Conservation (phyloP, 805 yeast species). For the Yarrowia yakushimensis region DNA sequence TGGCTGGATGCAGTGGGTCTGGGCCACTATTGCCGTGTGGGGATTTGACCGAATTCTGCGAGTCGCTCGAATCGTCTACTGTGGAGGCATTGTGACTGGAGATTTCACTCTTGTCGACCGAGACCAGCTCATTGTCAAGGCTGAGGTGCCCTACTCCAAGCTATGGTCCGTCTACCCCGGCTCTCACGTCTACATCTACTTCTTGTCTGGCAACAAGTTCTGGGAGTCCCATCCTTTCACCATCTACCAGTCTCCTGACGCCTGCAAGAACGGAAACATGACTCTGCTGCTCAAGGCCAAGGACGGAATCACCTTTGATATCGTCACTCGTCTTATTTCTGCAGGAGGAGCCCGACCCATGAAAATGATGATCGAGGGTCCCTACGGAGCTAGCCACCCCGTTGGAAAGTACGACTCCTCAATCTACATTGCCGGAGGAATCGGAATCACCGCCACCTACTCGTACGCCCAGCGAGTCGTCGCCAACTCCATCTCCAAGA, state of each 20-base stretch:
- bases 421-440: slow-evolving; percentile 67
- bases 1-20: slow-evolving; percentile 49
- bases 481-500: slow-evolving; percentile 35
- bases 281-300: slow-evolving; percentile 12
- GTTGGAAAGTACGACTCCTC: slow-evolving; percentile 52
- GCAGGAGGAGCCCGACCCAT: not conserved
- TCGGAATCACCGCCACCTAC: slow-evolving; percentile 64
- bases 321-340: not conserved
- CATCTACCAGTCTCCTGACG: slow-evolving; percentile 28
- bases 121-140: slow-evolving; percentile 2
- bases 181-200: slow-evolving; percentile 54
- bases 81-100: slow-evolving; percentile 45
- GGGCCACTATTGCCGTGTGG: slow-evolving; percentile 65
- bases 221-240: slow-evolving; percentile 81
- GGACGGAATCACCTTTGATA: slow-evolving; percentile 1
- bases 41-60: slow-evolving; percentile 60
- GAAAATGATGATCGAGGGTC: slow-evolving; percentile 52
- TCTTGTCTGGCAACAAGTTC: slow-evolving; percentile 49
- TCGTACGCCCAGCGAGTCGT: slow-evolving; percentile 40
- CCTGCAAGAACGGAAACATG: not conserved
- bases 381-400: slow-evolving; percentile 58
- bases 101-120: not conserved
- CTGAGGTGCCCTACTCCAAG: not conserved
- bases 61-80: slow-evolving; percentile 50
- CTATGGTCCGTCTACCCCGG: slow-evolving; percentile 54